Evolutionary conservation across 2,329 filamentous ascomycete species (phyloP), one percentile per base, ranked within the genome.

Genomic region (Botrytis pseudocinerea): DNA sequence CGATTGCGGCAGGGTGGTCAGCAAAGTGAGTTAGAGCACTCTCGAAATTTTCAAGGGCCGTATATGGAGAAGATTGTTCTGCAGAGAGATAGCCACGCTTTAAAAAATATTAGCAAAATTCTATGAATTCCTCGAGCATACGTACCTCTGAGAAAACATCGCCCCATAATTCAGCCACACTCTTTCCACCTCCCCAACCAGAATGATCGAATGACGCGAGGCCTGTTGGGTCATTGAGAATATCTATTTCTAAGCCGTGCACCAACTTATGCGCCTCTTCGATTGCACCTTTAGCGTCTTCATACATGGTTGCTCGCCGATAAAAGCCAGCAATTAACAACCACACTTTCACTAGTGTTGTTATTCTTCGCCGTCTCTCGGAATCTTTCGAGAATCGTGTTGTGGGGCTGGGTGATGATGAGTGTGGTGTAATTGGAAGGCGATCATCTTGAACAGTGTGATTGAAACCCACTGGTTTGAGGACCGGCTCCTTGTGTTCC

Each of bases 301-400:
- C 91, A 72, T 90, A 89, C 84, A 97, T 90, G 14, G 88, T 88
- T 12, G 95, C 93, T 70, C 94, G 89, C 42, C 94, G 89, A 80
- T 98, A 99, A 76, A 98, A 91, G 0, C 92, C 92, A 2, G 94
- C 92, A 75, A 98, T 94, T 80, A 96, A 92, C 14, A 98, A 85
- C 96, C 96, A 99, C 46, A 98, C 90, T 76, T 91, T 92, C 32
- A 94, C 85, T 25, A 99, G 81, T 18, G 90, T 84, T 10, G 83
- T 83, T 46, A 82, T 84, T 62, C 87, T 85, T 70, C 86, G 85
- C 44, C 84, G 83, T 76, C 83, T 84, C 75, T 86, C 83, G 76
- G 87, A 86, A 16, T 86, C 86, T 76, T 86, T 86, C 12, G 88
- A 82, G 72, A 90, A 89, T 51, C 87, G 76, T 46, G 77, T 80